A percentile compares a stretch with the other conserved stretches of the same genome.
Conservation (phyloP, 2,329 filamentous ascomycete genomes). For the Byssoonygena ceratinophila region DNA sequence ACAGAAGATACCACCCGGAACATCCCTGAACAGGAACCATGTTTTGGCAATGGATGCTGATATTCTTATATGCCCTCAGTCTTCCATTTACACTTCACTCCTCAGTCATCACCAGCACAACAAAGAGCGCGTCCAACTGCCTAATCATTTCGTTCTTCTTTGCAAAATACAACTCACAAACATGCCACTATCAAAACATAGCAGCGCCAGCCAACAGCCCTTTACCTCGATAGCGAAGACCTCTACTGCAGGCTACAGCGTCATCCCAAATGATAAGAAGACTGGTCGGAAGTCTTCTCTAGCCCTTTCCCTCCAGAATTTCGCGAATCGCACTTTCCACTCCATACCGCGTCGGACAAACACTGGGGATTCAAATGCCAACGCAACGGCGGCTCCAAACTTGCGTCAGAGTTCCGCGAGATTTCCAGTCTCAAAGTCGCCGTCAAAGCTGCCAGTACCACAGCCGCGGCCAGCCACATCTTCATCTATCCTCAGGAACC, state of each 20-base stretch:
- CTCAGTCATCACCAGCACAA: not conserved
- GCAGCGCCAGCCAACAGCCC: not conserved
- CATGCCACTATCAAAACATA: not conserved
- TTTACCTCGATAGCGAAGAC: not conserved
- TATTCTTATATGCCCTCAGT: not conserved
- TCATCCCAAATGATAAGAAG: constrained; percentile 13
- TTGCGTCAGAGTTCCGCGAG: constrained; percentile 3
- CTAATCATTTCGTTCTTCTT: not conserved
- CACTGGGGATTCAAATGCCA: not conserved
- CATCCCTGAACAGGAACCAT: not conserved
- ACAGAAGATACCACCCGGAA: not conserved
- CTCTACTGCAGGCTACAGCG: not conserved
- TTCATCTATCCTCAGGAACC: not conserved
- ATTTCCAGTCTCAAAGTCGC: not conserved
- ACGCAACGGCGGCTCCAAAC: not conserved
- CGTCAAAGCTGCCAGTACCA: constrained; percentile 6
- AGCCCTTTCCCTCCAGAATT: constrained; percentile 16
- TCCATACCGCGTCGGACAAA: constrained; percentile 13
- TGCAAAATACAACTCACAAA: not conserved
- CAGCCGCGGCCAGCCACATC: constrained; percentile 3
- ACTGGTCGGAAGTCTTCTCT: constrained; percentile 16
- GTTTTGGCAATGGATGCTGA: not conserved
- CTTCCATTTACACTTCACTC: not conserved
- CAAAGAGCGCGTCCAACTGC: not conserved
- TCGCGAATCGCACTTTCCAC: constrained; percentile 18